These are phyloP conservation scores for Yarrowia sp. DNA, from an alignment of 805 yeast genomes.

Conservation along the genomic window DNA sequence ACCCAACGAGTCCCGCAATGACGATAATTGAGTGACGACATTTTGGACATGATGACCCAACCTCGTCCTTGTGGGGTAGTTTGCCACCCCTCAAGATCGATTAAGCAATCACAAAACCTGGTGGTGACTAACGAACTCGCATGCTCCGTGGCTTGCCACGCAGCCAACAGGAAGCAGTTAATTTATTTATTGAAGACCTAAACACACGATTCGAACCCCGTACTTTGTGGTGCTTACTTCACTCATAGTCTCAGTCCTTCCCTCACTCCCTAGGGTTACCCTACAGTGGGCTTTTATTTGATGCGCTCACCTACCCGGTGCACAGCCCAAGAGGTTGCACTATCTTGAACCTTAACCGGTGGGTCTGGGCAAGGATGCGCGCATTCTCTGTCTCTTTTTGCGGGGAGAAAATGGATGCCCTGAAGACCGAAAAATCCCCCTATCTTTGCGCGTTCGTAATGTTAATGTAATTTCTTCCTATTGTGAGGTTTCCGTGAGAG, in stretches of 20 bases:
- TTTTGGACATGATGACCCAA: too few species aligned
- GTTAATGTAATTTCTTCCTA: background rate
- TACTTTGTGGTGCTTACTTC: background rate
- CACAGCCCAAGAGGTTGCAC: conserved; percentile 20
- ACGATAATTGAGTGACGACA: background rate
- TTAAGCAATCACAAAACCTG: too few species aligned
- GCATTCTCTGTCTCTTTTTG: background rate
- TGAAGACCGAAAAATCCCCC: background rate
- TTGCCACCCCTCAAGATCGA: background rate
- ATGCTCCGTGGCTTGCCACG: background rate
- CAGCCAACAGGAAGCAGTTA: background rate
- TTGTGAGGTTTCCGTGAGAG: background rate
- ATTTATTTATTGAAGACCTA: background rate
- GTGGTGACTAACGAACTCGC: background rate
- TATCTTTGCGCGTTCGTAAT: background rate
- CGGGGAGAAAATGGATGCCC: background rate
- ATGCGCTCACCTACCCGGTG: conserved; percentile 23
- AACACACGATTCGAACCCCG: background rate
- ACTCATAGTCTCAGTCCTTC: too few species aligned
- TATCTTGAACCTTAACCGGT: conserved; percentile 4
- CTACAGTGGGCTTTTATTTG: background rate
- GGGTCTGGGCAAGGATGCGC: background rate
- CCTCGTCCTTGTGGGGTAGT: background rate
- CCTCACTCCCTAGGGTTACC: background rate
- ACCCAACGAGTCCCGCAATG: background rate